Evolutionary conservation across 2,329 filamentous ascomycete species (phyloP).

Genomic region (Fusarium multiceps): DNA sequence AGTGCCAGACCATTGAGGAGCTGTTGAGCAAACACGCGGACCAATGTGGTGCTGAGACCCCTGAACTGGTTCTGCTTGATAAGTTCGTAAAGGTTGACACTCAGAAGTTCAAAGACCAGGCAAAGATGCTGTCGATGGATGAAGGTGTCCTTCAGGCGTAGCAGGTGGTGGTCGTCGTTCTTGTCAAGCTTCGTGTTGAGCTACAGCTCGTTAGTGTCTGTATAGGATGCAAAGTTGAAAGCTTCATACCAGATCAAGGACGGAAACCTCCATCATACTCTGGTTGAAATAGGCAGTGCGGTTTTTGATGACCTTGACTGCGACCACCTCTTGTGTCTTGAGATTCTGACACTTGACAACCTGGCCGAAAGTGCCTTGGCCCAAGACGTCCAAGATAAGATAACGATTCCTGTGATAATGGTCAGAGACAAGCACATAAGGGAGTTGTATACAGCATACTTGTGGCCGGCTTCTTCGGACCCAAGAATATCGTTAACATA

Average conservation of each 20-base stretch:
- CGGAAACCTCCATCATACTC: conserved; percentile 99
- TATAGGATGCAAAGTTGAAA: not conserved
- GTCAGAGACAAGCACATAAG: conserved; percentile 15
- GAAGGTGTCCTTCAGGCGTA: conserved; percentile 96
- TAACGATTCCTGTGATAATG: conserved; percentile 80
- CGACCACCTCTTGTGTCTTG: conserved; percentile 97
- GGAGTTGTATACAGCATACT: conserved; percentile 65
- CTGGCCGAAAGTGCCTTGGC: conserved; percentile 97
- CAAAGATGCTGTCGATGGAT: conserved; percentile 98
- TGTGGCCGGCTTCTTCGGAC: conserved; percentile 97
- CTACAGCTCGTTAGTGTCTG: conserved; percentile 58
- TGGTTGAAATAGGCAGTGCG: conserved; percentile 99
- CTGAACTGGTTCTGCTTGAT: conserved; percentile 99
- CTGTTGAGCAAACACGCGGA: conserved; percentile 97
- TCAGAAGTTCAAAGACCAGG: conserved; percentile 93
- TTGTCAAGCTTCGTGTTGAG: conserved; percentile 99
- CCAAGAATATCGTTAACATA: conserved; percentile 99
- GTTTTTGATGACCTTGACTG: conserved; percentile 99
- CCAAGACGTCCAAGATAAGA: conserved; percentile 94
- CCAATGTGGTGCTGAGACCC: conserved; percentile 93
- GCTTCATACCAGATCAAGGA: conserved; percentile 83
- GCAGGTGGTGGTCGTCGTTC: conserved; percentile 96
- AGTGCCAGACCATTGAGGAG: conserved; percentile 91
- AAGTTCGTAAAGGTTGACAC: conserved; percentile 96
- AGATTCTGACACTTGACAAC: conserved; percentile 99